Percentiles rank a stretch among this genome's conserved stretches.
phyloP scores from a whole-genome alignment of 495 filamentous ascomycete species.

The Daldinia loculata region DNA sequence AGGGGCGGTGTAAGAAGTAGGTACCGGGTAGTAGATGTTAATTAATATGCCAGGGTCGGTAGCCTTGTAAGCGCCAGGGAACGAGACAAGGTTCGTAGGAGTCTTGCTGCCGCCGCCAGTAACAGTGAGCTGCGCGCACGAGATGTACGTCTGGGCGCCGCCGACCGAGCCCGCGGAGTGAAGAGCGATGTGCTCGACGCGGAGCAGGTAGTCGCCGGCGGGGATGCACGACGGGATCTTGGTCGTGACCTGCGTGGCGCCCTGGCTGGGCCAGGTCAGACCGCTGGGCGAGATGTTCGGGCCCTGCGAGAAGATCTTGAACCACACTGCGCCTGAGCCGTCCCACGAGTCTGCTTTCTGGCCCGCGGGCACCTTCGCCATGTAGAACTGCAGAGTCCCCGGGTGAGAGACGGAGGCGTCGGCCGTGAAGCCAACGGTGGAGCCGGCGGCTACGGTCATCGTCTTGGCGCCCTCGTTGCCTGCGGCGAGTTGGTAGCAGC shows the following conservation, averaged over 20 bases:
- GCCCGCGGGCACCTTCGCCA: constrained; percentile 56
- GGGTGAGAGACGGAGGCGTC: constrained; percentile 54
- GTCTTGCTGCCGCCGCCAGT: constrained; percentile 46
- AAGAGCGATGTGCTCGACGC: constrained; percentile 66
- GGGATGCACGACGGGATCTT: constrained; percentile 59
- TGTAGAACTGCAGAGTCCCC: constrained; percentile 51
- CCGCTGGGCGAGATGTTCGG: constrained; percentile 46
- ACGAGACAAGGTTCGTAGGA: constrained; percentile 45
- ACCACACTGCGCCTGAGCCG: constrained; percentile 55
- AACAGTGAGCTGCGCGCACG: constrained; percentile 49
- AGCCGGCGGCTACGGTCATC: constrained; percentile 52
- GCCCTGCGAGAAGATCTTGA: constrained; percentile 59
- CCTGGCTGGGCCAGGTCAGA: constrained; percentile 52
- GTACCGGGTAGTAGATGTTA: constrained; percentile 52
- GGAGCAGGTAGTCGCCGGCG: constrained; percentile 65
- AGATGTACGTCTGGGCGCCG: constrained; percentile 61
- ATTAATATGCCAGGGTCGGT: constrained; percentile 49
- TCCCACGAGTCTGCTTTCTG: constrained; percentile 56
- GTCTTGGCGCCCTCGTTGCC: constrained; percentile 50
- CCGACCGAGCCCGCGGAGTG: constrained; percentile 54
- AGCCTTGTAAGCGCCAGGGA: constrained; percentile 48
- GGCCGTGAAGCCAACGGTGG: constrained; percentile 53
- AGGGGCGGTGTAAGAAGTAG: constrained; percentile 50
- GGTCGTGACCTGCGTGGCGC: constrained; percentile 49
- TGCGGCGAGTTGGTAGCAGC: constrained; percentile 52